Percentiles rank a stretch among this genome's conserved stretches.
These are phyloP conservation scores for Isatis tinctoria DNA, from an alignment of 345 rosid species.

Conservation along the genomic window DNA sequence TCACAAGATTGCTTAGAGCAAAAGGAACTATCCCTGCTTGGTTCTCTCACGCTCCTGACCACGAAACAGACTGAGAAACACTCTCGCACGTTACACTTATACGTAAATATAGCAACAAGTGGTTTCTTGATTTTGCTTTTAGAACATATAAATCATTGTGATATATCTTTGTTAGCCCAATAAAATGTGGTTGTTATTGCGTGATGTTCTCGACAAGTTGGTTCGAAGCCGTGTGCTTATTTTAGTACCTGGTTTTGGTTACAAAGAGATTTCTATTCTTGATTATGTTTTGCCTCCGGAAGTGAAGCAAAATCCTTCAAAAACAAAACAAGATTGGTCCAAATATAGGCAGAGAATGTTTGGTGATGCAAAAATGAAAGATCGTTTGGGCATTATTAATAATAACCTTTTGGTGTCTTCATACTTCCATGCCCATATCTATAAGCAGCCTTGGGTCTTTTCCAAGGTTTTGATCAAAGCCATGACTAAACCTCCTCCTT, in stretches of 20 bases:
- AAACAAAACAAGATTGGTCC: neutral
- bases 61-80: conserved; percentile 52
- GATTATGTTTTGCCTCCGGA: conserved; percentile 5
- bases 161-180: neutral
- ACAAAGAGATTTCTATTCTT: conserved; percentile 10
- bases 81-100: neutral
- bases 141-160: neutral
- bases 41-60: conserved; percentile 76
- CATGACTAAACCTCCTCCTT: conserved; percentile 38
- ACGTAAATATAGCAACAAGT: conserved; percentile 18
- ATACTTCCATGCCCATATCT: conserved; percentile 25
- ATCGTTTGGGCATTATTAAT: conserved; percentile 23
- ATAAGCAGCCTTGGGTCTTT: conserved; percentile 73
- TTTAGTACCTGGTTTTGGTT: conserved; percentile 3
- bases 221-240: conserved; percentile 2
- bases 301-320: conserved; percentile 15
- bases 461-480: conserved; percentile 46
- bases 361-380: conserved; percentile 14
- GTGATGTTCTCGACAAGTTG: neutral
- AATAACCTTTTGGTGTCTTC: conserved; percentile 20
- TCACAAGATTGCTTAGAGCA: conserved; percentile 61
- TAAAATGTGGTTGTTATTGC: conserved; percentile 16
- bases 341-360: conserved; percentile 17
- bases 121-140: conserved; percentile 17
- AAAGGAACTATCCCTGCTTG: conserved; percentile 68